Evolutionary conservation across 1,139 yeast genomes (phyloP), one percentile per base, ranked within the genome.

Genomic region (Geotrichum carabidarum): DNA sequence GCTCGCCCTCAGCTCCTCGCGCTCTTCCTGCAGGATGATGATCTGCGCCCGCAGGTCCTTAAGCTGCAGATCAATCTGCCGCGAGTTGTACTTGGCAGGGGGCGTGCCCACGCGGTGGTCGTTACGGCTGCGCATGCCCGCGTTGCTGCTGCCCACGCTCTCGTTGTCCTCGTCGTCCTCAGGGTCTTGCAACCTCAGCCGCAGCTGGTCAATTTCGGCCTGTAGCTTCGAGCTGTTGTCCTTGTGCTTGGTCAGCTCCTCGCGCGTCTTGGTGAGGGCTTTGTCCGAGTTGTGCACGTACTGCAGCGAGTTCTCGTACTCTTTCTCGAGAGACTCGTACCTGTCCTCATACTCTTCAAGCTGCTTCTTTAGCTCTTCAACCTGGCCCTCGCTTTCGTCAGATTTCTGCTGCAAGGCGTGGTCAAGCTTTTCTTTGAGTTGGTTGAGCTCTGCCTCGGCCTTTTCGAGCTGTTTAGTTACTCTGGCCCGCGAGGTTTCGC

Each of bases 1-100:
- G 47, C 59, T 63, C 18, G 83, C 84, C 64, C 86, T 84, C 68
- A 87, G 74, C 63, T 83, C 86, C 65, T 89, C 94, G 62, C 95
- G 79, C 70, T 89, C 96, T 70, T 88, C 93, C 63, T 83, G 84
- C 63, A 85, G 77, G 59, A 89, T 85, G 63, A 79, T 86, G 63
- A 89, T 74, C 67, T 88, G 95, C 1, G 96, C 95, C 63, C 88
- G 87, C 64, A 89, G 74, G 64, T 89, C 96, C 64, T 86, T 83
- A 46, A 89, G 78, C 69, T 84, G 87, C 74, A 88, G 76, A 61
- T 84, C 86, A 65, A 79, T 84, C 62, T 86, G 91, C 42, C 88
- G 88, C 60, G 78, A 80, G 56, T 81, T 75, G 53, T 75, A 79
- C 50, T 71, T 75, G 35, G 74, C 77, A n/a, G 78, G 80, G 38